A percentile compares a stretch with the other conserved stretches of the same genome.
These are phyloP conservation scores for Starmerella vitae DNA, from an alignment of 805 yeast species.

Conservation along the genomic window DNA sequence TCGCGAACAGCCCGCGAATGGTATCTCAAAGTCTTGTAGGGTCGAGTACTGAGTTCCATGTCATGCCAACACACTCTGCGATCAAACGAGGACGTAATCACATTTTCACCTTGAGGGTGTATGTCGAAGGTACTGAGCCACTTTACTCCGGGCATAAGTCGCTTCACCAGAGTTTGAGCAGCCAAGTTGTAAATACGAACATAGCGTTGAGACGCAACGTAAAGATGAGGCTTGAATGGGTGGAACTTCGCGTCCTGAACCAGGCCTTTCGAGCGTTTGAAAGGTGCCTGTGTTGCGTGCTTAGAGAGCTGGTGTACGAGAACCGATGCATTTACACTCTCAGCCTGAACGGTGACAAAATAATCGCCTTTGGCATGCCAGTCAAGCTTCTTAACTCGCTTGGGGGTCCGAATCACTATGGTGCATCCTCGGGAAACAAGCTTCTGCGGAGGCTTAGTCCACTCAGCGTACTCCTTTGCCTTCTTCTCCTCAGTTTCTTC, in stretches of 20 bases:
- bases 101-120: constrained; percentile 92
- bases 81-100: constrained; percentile 83
- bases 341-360: constrained; percentile 93
- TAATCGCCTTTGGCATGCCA: constrained; percentile 99
- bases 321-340: constrained; percentile 74
- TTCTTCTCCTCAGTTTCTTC: constrained; percentile 25
- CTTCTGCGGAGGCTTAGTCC: constrained; percentile 66
- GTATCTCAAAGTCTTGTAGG: constrained; percentile 89
- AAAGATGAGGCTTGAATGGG: constrained; percentile 86
- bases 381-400: constrained; percentile 62
- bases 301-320: constrained; percentile 88
- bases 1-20: constrained; percentile 90
- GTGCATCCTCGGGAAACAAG: constrained; percentile 53
- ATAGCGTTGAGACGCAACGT: constrained; percentile 88
- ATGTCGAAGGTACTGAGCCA: constrained; percentile 86
- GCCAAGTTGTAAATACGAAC: constrained; percentile 82
- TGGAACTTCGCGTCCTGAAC: constrained; percentile 95
- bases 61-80: constrained; percentile 97
- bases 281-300: constrained; percentile 91
- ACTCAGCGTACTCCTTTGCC: constrained; percentile 37
- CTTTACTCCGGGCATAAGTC: constrained; percentile 87
- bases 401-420: constrained; percentile 51
- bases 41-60: constrained; percentile 73
- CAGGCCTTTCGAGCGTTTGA: constrained; percentile 82
- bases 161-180: constrained; percentile 69